Evolutionary conservation across 306 rosid genomes (phyloP).

Genomic region (Comarum palustre): DNA sequence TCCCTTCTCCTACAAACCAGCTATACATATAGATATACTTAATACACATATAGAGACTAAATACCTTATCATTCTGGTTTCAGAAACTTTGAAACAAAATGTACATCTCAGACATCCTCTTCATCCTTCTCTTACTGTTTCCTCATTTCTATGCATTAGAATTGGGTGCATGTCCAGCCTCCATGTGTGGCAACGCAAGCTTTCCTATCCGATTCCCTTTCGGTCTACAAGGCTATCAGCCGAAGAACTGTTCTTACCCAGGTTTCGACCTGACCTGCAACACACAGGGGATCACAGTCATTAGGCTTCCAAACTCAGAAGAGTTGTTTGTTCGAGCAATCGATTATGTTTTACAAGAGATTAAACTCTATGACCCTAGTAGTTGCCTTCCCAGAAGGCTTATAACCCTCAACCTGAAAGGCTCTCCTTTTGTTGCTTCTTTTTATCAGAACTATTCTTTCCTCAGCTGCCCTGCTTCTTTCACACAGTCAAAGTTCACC

Average conservation of each 20-base stretch:
- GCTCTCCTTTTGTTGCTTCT: conserved; percentile 45
- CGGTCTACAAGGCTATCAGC: conserved; percentile 29
- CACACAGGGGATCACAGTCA: conserved; percentile 26
- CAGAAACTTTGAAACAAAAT: conserved; percentile 30
- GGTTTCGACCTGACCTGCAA: conserved; percentile 58
- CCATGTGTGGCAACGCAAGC: conserved; percentile 35
- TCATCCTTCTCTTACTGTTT: conserved; percentile 30
- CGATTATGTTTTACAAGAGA: conserved; percentile 42
- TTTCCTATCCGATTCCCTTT: conserved; percentile 62
- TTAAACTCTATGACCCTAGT: conserved; percentile 52
- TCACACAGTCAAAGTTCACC: conserved; percentile 33
- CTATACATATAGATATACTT: conserved; percentile 3
- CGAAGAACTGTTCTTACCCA: conserved; percentile 51
- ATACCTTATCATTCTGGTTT: conserved; percentile 15
- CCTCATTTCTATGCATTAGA: conserved; percentile 26
- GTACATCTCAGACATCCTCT: conserved; percentile 31
- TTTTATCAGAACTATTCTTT: conserved; percentile 43
- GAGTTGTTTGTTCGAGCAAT: conserved; percentile 47
- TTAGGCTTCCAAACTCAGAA: conserved; percentile 45
- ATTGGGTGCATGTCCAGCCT: conserved; percentile 30
- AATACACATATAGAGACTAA: conserved; percentile 8
- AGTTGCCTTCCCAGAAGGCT: conserved; percentile 56
- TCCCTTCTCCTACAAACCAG: conserved; percentile 13
- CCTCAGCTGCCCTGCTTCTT: conserved; percentile 50
- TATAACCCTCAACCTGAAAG: conserved; percentile 46